Conservation (phyloP, 805 yeast species). For the Komagataella pseudopastoris region DNA sequence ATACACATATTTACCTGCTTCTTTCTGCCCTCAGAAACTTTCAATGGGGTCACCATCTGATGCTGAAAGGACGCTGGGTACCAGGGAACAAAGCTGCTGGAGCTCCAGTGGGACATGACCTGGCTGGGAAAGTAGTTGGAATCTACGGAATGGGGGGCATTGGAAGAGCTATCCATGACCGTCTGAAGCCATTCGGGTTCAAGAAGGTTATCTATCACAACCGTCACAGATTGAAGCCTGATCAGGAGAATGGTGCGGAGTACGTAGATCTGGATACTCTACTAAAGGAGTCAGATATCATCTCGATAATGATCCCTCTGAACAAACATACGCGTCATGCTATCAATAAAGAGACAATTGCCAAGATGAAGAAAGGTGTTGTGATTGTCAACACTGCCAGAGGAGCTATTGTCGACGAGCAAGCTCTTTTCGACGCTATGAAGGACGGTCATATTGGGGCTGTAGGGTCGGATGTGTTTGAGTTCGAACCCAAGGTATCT, state of each 20-base stretch:
- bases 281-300: slow-evolving; percentile 47
- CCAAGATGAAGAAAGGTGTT: slow-evolving; percentile 68
- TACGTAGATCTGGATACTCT: slow-evolving; percentile 65
- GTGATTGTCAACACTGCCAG: slow-evolving; percentile 77
- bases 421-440: slow-evolving; percentile 39
- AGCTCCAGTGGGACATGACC: slow-evolving; percentile 58
- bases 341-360: slow-evolving; percentile 44
- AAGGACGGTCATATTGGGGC: slow-evolving; percentile 52
- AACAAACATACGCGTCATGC: slow-evolving; percentile 59
- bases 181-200: slow-evolving; percentile 70
- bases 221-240: slow-evolving; percentile 42
- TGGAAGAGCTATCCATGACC: slow-evolving; percentile 66
- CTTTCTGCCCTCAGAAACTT: slow-evolving; percentile 45
- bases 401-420: slow-evolving; percentile 70
- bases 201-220: slow-evolving; percentile 58
- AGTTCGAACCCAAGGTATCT: slow-evolving; percentile 60
- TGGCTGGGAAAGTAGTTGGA: slow-evolving; percentile 65
- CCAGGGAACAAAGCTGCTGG: slow-evolving; percentile 27
- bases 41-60: slow-evolving; percentile 39
- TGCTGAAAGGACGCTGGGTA: slow-evolving; percentile 50
- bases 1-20: slow-evolving; percentile 35
- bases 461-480: slow-evolving; percentile 68
- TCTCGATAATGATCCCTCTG: slow-evolving; percentile 68
- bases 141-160: slow-evolving; percentile 85
- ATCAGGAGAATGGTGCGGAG: slow-evolving; percentile 54